Evolutionary conservation across 1,139 yeast genomes (phyloP).

Genomic region (Kurtzmaniella quercitrusa): DNA sequence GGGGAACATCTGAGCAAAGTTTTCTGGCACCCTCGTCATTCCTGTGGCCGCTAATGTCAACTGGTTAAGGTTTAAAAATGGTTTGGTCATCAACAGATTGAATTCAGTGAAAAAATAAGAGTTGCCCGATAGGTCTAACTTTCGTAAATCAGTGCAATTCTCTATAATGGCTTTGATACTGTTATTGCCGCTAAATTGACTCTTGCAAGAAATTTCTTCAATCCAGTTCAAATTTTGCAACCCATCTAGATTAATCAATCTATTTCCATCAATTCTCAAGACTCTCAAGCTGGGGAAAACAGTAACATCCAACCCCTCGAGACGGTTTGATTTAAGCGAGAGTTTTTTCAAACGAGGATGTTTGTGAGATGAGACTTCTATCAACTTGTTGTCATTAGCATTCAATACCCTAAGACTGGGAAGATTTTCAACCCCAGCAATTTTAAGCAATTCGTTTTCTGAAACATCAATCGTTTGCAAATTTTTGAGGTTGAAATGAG

Average conservation of each 20-base stretch:
- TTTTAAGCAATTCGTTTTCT: conserved; percentile 31
- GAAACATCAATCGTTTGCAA: conserved; percentile 44
- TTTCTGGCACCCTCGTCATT: conserved; percentile 29
- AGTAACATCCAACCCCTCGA: conserved; percentile 27
- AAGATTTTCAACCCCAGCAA: conserved; percentile 34
- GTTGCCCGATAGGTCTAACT: conserved; percentile 37
- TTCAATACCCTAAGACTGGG: conserved; percentile 37
- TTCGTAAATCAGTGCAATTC: conserved; percentile 18
- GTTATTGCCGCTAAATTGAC: conserved; percentile 19
- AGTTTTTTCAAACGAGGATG: conserved; percentile 40
- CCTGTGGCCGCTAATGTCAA: conserved; percentile 45
- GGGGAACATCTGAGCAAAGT: conserved; percentile 38
- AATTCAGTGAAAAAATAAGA: conserved; percentile 1
- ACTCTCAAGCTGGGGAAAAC: conserved; percentile 38
- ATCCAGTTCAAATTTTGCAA: conserved; percentile 29
- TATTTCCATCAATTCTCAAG: conserved; percentile 45
- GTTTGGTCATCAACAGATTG: conserved; percentile 7
- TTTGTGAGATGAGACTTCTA: conserved; percentile 18
- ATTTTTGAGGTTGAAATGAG: conserved; percentile 27
- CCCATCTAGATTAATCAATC: conserved; percentile 20
- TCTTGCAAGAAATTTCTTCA: conserved; percentile 41
- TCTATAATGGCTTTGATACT: conserved; percentile 18
- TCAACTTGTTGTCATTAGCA: conserved; percentile 39
- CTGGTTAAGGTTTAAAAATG: conserved; percentile 35
- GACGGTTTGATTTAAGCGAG: conserved; percentile 35